Evolutionary conservation across 2,329 filamentous ascomycete genomes (phyloP), one percentile per base, ranked within the genome.

Genomic region (Talaromyces sp.): DNA sequence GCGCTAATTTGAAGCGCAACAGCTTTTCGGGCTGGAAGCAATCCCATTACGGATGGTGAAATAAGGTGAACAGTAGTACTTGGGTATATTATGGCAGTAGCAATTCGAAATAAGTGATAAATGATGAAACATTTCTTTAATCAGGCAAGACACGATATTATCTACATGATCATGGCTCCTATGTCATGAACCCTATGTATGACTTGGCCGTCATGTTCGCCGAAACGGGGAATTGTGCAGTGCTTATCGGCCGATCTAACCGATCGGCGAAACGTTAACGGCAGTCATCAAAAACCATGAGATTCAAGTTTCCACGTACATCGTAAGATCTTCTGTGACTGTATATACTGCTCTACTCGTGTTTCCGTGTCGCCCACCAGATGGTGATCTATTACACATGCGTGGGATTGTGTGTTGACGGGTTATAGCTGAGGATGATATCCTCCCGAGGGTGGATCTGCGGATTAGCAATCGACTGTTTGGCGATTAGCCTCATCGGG

Each of bases 11-110:
- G 60, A 16, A 80, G 74, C 63, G 80, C 79, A 27, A 77, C 77
- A 11, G 72, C 78, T 65, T 76, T 78, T 57, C 81, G 79, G 31
- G 82, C 81, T 43, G 79, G 79, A 39, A 83, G 73, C 64, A 75
- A 66, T 61, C 64, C 62, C 67, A 71, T 72, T 14, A 47, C 39
- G 41, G 39, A 60, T 14, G 43, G 24, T 31, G 24, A n/a, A n/a
- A 50, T 50, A 27, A 31, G 11, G 8, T 31, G 24, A 50, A 50
- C 13, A 31, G 47, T 31, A 16, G 24, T 16, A 9, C 22, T 50
- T 50, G 47, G 14, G 11, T n/a, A n/a, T 3, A n/a, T 50, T 24
- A 33, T 52, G 7, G 5, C 27, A 31, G 27, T 31, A 52, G 16
- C 14, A n/a, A 31, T 31, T 6, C 27, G 13, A 33, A n/a, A 7